Base-by-base conservation (phyloP, 1,284 basidiomycete species). In the Schizophyllum amplum region DNA sequence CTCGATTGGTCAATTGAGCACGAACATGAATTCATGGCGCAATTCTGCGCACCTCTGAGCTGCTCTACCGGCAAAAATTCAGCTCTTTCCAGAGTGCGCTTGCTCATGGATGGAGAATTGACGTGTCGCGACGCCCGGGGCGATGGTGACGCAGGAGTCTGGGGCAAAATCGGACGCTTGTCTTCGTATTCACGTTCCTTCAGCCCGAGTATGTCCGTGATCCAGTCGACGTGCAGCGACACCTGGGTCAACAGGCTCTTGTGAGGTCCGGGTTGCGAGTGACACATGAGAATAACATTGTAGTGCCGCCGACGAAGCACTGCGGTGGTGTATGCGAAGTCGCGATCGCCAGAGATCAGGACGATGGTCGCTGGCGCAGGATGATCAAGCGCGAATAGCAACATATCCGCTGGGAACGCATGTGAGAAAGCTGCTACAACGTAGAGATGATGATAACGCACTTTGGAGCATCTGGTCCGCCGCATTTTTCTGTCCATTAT, bases 301-400 rank as follows among this genome's bases (percentile, higher is more conserved):
- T 82, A 82, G 53, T 68, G 69, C 50, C 82, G 72, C 46, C 79
- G 69, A 24, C 77, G 74, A 15, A 84, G 69, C 47, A 76, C 71
- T 1, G 82, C 78, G 22, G 81, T 69, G 15, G 78, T 76, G 65
- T 83, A 84, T 0, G 79, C 76, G 65, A 83, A 85, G 64, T 83
- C 82, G 48, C 80, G 71, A 66, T 84, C 81, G 15, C 48, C 79
- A 1, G 81, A 76, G 47, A 85, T 80, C 24, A 84, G 66, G 48
- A 84, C 66, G 52, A 83, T 71, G 4, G 81, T 82, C 42, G 73
- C 72, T 1, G 80, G 77, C 15, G 71, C 63, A 3, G 77, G 73
- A 56, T 78, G 76, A 68, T 85, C 83, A 56, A 83, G 77, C 1
- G 80, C 81, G 66, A 78, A 78, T 1, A 77, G 71, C 57, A 85